Conservation (phyloP, 2,329 filamentous ascomycete genomes). For the Hyphodiscus sp. region DNA sequence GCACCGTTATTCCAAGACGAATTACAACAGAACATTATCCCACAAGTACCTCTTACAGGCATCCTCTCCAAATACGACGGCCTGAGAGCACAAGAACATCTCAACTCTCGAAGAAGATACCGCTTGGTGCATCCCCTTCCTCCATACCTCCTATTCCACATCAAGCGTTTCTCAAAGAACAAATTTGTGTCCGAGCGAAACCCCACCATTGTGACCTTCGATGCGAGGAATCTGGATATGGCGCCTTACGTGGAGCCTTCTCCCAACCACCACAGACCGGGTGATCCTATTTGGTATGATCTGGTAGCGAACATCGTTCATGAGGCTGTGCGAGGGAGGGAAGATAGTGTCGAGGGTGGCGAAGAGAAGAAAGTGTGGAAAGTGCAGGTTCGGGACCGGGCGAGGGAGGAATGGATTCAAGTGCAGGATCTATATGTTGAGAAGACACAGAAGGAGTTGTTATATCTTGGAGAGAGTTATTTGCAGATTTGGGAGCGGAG, state of each 20-base stretch:
- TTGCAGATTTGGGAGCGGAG: slow-evolving; percentile 93
- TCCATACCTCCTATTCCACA: slow-evolving; percentile 85
- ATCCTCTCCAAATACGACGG: slow-evolving; percentile 94
- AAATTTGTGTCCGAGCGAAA: slow-evolving; percentile 96
- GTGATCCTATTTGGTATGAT: slow-evolving; percentile 89
- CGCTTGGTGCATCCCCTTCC: slow-evolving; percentile 84
- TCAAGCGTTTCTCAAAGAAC: slow-evolving; percentile 95
- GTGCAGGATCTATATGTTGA: slow-evolving; percentile 93
- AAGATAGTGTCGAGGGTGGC: slow-evolving; percentile 81
- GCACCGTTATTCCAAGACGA: slow-evolving; percentile 96
- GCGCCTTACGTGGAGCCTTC: slow-evolving; percentile 88
- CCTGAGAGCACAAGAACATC: slow-evolving; percentile 75
- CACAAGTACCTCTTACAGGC: slow-evolving; percentile 75
- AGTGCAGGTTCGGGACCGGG: slow-evolving; percentile 78
- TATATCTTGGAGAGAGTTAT: slow-evolving; percentile 92
- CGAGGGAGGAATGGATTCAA: slow-evolving; percentile 81
- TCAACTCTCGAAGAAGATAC: slow-evolving; percentile 83
- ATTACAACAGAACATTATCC: slow-evolving; percentile 91
- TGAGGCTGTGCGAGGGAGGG: slow-evolving; percentile 69
- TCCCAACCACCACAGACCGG: slow-evolving; percentile 59
- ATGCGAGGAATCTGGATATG: slow-evolving; percentile 78
- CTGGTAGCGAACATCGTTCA: slow-evolving; percentile 91
- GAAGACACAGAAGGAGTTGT: slow-evolving; percentile 76
- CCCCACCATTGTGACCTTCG: slow-evolving; percentile 96
- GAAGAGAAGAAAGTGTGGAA: slow-evolving; percentile 91